phyloP scores from a whole-genome alignment of 441 rosid genomes.

The Bocquillonia castaneifolia region DNA sequence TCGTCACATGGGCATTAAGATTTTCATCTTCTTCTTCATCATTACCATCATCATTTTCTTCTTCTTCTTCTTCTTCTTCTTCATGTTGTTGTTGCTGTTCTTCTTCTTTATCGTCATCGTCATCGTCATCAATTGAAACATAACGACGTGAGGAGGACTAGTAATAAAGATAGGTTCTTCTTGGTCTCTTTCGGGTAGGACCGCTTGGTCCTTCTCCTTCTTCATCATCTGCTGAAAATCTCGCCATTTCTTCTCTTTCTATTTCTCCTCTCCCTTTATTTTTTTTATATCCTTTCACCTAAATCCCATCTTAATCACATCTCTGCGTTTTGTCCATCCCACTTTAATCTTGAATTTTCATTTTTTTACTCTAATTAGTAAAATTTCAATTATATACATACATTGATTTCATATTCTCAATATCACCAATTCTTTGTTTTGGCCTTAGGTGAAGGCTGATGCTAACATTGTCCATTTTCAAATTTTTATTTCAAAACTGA shows the following conservation, averaged over 20 bases:
- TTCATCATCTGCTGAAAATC: slow-evolving; percentile 39
- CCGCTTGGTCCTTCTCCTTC: slow-evolving; percentile 39
- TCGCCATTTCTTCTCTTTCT: slow-evolving; percentile 31
- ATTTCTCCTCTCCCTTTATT: background rate
- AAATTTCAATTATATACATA: too few relatives aligned
- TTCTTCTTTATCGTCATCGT: background rate
- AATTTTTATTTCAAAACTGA: too few relatives aligned
- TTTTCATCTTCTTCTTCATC: slow-evolving; percentile 22
- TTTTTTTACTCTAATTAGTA: too few relatives aligned
- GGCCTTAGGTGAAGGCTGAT: too few relatives aligned
- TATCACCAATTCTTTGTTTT: too few relatives aligned
- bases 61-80: background rate
- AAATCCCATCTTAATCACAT: too few relatives aligned
- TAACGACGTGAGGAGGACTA: background rate
- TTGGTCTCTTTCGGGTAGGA: slow-evolving; percentile 28
- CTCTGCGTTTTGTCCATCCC: too few relatives aligned
- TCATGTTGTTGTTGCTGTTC: too few relatives aligned
- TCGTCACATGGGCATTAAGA: background rate
- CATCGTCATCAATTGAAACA: background rate
- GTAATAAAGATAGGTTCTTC: background rate
- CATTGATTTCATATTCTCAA: too few relatives aligned
- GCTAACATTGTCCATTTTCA: too few relatives aligned
- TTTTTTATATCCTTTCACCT: too few relatives aligned
- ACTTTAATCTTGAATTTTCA: too few relatives aligned
- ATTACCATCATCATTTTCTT: slow-evolving; percentile 19